These are phyloP conservation scores for Miscanthus lutarioriparius DNA, from an alignment of 176 grass and related monocot species.

Conservation along the genomic window DNA sequence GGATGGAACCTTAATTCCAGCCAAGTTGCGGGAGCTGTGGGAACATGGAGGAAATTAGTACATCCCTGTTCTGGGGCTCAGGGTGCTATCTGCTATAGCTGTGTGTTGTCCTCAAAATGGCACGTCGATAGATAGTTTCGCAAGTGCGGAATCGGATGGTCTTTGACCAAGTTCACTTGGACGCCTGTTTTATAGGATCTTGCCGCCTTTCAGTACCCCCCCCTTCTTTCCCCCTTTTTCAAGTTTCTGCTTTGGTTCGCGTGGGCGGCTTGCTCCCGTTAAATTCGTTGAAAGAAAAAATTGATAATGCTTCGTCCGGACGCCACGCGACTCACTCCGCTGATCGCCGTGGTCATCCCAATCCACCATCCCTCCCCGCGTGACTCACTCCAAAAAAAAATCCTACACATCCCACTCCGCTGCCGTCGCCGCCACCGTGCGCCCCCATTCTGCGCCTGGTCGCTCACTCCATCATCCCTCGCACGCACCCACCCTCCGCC, in stretches of 20 bases:
- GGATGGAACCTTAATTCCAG: conserved; percentile 36
- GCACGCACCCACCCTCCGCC: too few species aligned
- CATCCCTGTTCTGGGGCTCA: neutral
- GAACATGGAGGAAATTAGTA: neutral
- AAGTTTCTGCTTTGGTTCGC: neutral
- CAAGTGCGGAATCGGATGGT: neutral
- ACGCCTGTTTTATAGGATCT: neutral
- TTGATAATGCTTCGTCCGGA: too few species aligned
- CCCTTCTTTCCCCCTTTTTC: neutral
- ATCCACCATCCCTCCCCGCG: too few species aligned
- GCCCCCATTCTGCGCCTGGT: too few species aligned
- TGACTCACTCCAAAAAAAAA: too few species aligned
- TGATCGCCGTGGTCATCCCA: too few species aligned
- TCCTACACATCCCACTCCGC: too few species aligned
- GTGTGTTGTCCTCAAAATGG: neutral
- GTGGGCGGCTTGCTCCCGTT: neutral
- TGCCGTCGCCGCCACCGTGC: too few species aligned
- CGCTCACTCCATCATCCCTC: too few species aligned
- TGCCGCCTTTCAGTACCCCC: neutral
- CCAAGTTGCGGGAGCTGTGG: neutral
- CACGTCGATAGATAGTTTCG: neutral
- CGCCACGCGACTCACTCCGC: too few species aligned
- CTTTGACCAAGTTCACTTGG: neutral
- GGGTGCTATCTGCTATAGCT: neutral
- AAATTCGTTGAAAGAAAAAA: too few species aligned